Conservation (phyloP, 2,329 filamentous ascomycete genomes). For the Lasiodiplodia citricola region DNA sequence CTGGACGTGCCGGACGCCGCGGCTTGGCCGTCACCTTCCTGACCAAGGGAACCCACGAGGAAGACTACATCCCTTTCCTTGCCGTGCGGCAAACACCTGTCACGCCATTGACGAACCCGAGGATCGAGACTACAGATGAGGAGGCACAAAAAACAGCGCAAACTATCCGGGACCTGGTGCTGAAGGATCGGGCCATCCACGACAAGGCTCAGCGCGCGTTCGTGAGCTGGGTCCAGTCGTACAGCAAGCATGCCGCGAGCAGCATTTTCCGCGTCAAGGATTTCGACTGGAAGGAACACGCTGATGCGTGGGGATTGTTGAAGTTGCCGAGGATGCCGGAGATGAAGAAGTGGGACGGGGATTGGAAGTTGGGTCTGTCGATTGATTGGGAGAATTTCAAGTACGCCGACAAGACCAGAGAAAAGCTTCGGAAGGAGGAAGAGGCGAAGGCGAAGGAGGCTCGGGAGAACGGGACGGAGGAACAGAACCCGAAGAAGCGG, state of each 20-base stretch:
- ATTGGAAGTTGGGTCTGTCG: constrained; percentile 47
- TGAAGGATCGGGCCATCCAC: constrained; percentile 70
- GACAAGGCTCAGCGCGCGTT: constrained; percentile 92
- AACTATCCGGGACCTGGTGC: constrained; percentile 65
- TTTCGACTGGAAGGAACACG: constrained; percentile 84
- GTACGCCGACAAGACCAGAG: constrained; percentile 53
- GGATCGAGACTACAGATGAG: constrained; percentile 61
- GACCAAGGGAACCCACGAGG: constrained; percentile 76
- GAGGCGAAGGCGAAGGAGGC: constrained; percentile 36
- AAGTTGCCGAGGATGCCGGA: constrained; percentile 95
- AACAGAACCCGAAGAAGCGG: constrained; percentile 27
- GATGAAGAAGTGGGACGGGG: constrained; percentile 54
- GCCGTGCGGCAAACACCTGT: constrained; percentile 88
- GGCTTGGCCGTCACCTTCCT: constrained; percentile 87
- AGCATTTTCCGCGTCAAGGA: constrained; percentile 87
- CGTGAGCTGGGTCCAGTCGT: constrained; percentile 90
- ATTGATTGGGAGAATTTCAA: constrained; percentile 48
- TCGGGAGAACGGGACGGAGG: constrained; percentile 1
- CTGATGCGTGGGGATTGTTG: constrained; percentile 82
- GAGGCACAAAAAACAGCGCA: constrained; percentile 65
- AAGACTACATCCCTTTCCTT: constrained; percentile 88
- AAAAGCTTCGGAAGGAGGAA: constrained; percentile 48
- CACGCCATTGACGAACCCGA: constrained; percentile 62
- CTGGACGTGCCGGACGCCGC: constrained; percentile 68
- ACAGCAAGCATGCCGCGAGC: constrained; percentile 86